These are phyloP conservation scores for Ensete ventricosum DNA, from an alignment of 176 grass and related monocot species.

Conservation along the genomic window DNA sequence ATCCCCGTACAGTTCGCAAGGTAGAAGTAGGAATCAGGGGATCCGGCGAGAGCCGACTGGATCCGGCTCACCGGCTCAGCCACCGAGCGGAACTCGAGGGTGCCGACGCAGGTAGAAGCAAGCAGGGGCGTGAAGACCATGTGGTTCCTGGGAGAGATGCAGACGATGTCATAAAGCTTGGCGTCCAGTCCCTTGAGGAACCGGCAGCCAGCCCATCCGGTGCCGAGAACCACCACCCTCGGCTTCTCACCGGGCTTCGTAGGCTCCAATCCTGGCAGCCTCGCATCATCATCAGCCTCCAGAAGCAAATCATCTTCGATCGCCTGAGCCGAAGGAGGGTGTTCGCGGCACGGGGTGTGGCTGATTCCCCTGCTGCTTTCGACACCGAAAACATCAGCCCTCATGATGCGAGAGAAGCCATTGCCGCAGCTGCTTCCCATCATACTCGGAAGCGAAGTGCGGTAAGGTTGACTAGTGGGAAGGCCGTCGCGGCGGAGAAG, in stretches of 20 bases:
- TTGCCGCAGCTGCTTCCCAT: neutral
- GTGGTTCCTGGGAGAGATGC: constrained; percentile 87
- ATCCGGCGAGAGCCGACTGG: constrained; percentile 52
- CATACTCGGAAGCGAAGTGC: constrained; percentile 14
- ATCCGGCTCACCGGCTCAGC: constrained; percentile 78
- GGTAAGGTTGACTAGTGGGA: neutral
- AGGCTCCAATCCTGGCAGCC: constrained; percentile 35
- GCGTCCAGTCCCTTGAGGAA: constrained; percentile 80
- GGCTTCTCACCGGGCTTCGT: constrained; percentile 56
- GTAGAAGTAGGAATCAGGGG: constrained; percentile 65
- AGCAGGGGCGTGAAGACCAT: constrained; percentile 97
- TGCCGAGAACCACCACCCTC: constrained; percentile 64
- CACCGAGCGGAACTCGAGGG: constrained; percentile 85
- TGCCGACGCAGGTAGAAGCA: constrained; percentile 84
- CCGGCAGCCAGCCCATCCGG: constrained; percentile 82
- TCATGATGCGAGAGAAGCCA: constrained; percentile 17
- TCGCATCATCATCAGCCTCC: neutral
- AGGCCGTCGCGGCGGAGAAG: neutral
- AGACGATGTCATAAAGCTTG: constrained; percentile 64
- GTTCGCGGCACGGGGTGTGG: constrained; percentile 20
- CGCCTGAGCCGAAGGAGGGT: neutral
- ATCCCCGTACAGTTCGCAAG: constrained; percentile 54
- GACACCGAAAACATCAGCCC: constrained; percentile 15
- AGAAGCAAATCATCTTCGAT: constrained; percentile 21
- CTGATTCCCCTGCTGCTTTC: constrained; percentile 42